Evolutionary conservation across 2,329 filamentous ascomycete species (phyloP), one percentile per base, ranked within the genome.

Genomic region (Aspergillus amoenus): DNA sequence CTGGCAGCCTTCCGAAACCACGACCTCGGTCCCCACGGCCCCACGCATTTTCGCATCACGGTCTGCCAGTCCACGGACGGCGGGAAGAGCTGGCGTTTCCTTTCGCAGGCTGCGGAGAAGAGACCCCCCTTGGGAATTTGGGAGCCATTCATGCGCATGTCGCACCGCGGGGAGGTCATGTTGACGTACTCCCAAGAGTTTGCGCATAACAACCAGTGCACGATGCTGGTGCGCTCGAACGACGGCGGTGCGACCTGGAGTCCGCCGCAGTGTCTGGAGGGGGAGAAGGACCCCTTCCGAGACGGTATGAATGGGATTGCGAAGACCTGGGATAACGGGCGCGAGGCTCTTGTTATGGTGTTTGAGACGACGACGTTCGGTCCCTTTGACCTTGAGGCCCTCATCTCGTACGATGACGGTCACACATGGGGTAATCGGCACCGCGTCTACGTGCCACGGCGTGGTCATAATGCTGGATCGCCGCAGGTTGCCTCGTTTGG

Each of bases 1-100:
- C 70, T 82, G 0, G 79, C 75, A 0, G 79, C 80, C 0, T 82
- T 82, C 65, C 76, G 80, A 5, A 82, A 82, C 65, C 78, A 81
- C 56, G 73, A 76, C 41, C 64, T 72, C 4, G 76, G 71, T 2
- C 70, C 70, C 0, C 44, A 66, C 18, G 70, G 72, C 3, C 70
- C 70, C 0, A 73, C 72, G 5, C 72, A 79, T 64, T 81, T 78
- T 66, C 78, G 79, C 30, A 81, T 82, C 63, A 82, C 79, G 0
- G 78, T 82, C 13, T 82, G 78, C 58, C 74, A 77, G 50, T 80
- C 77, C 30, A 63, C 54, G 2, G 78, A 82, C 59, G 75, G 73
- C 47, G 79, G 79, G 1, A 68, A 67, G 1, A 71, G 63, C 3
- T 82, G 79, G 79, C 58, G 58, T 3, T 81, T 72, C 61, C 69